Evolutionary conservation across 768 basidiomycete genomes (phyloP), one percentile per base, ranked within the genome.

Genomic region (Candolleomyces efflorescens): DNA sequence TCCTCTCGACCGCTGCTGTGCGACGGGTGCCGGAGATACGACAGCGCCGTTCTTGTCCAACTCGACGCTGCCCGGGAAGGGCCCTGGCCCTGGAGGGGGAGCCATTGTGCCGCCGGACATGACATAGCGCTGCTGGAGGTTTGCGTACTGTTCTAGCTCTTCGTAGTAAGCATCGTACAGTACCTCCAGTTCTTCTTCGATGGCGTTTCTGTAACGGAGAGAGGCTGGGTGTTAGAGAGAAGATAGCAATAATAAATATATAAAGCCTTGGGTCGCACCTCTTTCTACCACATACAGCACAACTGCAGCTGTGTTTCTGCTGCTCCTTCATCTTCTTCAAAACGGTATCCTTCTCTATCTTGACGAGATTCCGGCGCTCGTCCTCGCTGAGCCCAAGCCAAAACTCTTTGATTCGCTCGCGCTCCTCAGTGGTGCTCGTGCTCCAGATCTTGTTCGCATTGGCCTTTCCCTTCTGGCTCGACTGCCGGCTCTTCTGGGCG

Each of bases 141-240:
- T 90, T 75, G 95, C 97, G 85, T 98, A 98, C 79, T 90, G 88
- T 83, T 97, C 93, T 81, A 99, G 89, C 83, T 98, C 96, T 74
- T 97, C 93, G 86, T 98, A 98, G 84, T 98, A 99, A 80, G 95
- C 94, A 84, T 98, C 96, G 85, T 99, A 99, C 78, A 98, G 88
- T 79, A 94, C 92, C 82, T 98, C 94, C 75, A 99, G 90, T 82
- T 99, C 97, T 79, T 95, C 92, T 81, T 99, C 97, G 80, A 99
- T 98, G 62, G 95, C 95, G 79, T 90, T 89, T 67, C 92, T 95
- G 66, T 50, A 32, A 11, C 5, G 9, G 32, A n/a, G n/a, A n/a
- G n/a, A n/a, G 32, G 32, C 32, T 32, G 32, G 32, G 32, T 32
- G 32, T 32, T 32, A 32, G 55, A 58, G 64, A 44, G 51, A 59